These are phyloP conservation scores for Cardamine occulta DNA, from an alignment of 345 rosid genomes.

Conservation along the genomic window DNA sequence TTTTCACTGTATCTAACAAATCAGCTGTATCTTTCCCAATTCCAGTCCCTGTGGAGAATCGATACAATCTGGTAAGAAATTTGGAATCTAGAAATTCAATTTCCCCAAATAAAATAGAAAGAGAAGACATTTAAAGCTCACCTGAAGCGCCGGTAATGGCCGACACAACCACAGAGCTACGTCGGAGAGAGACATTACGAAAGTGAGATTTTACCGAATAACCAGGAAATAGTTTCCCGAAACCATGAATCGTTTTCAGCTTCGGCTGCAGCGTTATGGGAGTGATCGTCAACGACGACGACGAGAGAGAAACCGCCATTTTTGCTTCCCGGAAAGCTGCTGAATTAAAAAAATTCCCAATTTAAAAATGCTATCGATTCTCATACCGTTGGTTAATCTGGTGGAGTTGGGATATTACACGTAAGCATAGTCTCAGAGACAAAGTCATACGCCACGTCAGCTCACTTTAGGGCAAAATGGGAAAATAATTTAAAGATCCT, in stretches of 20 bases:
- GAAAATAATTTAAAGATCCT: slow-evolving; percentile 28
- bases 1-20: slow-evolving; percentile 59
- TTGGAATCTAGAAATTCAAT: background rate
- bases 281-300: slow-evolving; percentile 41
- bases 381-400: slow-evolving; percentile 37
- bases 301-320: slow-evolving; percentile 56
- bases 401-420: slow-evolving; percentile 49
- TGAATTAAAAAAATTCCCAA: background rate
- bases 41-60: slow-evolving; percentile 36
- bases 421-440: background rate
- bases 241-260: background rate
- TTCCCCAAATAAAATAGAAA: background rate
- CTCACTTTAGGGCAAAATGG: slow-evolving; percentile 11
- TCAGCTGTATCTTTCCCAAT: slow-evolving; percentile 44
- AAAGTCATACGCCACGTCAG: slow-evolving; percentile 37
- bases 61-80: background rate
- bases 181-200: slow-evolving; percentile 42
- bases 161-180: slow-evolving; percentile 44
- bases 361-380: background rate
- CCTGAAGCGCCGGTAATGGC: slow-evolving; percentile 73
- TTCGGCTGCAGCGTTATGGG: slow-evolving; percentile 33
- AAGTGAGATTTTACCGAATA: slow-evolving; percentile 4
- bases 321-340: background rate
- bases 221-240: slow-evolving; percentile 1
- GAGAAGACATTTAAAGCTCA: slow-evolving; percentile 27